A percentile compares a stretch with the other conserved stretches of the same genome.
Evolutionary conservation across 1,284 basidiomycete species (phyloP).

Genomic region (Agaricales sp.): DNA sequence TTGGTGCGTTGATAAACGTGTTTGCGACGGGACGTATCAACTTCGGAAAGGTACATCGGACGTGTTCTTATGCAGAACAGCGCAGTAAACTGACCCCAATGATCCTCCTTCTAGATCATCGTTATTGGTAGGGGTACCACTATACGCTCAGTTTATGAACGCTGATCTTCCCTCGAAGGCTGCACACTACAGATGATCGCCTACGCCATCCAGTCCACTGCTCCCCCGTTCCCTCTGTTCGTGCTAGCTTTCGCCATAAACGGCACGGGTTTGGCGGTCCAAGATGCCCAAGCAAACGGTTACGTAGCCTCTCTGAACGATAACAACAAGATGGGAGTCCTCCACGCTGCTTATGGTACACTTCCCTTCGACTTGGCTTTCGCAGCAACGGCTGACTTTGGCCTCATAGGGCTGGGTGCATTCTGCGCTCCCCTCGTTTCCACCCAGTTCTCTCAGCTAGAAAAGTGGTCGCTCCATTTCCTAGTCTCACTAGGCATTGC

Average conservation of each 20-base stretch:
- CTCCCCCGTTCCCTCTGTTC: neutral
- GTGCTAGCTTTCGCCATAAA: neutral
- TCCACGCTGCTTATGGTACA: neutral
- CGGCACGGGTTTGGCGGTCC: neutral
- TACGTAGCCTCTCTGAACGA: neutral
- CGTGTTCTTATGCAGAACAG: no score
- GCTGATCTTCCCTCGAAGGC: neutral
- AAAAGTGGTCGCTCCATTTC: constrained; percentile 50
- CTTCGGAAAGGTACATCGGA: neutral
- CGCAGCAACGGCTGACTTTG: neutral
- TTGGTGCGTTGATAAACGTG: neutral
- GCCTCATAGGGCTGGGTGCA: constrained; percentile 47
- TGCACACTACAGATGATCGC: neutral
- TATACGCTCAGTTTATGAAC: neutral
- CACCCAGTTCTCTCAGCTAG: constrained; percentile 51
- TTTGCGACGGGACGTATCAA: neutral
- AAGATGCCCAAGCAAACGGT: neutral
- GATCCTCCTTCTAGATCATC: neutral
- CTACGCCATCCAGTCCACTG: neutral
- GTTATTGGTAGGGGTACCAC: neutral
- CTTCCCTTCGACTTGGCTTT: neutral
- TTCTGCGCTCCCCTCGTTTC: constrained; percentile 56
- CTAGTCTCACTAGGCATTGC: constrained; percentile 49
- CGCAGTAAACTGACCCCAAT: no score
- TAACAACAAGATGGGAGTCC: neutral